Base-by-base conservation (phyloP, 1,284 basidiomycete species). In the Mycena sp. region DNA sequence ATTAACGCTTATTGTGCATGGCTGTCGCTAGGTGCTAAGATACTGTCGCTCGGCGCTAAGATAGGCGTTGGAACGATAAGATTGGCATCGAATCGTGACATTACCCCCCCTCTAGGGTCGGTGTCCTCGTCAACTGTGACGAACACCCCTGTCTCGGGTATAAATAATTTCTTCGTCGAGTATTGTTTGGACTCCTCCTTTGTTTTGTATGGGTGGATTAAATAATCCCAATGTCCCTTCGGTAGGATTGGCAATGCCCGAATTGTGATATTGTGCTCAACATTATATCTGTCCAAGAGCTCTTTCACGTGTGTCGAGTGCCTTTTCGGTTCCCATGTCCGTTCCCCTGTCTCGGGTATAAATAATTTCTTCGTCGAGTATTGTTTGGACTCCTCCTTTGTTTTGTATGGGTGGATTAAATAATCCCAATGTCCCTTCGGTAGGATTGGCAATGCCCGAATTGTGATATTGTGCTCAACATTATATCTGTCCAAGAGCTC, bases 81-180 rank as follows among this genome's bases (percentile, higher is more conserved):
- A 54, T 54, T 54, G 21, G 17, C 16, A 40, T 52, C 28, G n/a
- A 45, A 55, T 44, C 32, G 41, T 55, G 53, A 55, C 53, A 55
- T 45, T 45, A 55, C 41, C 53, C 53, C 53, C 51, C 29, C 38
- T 45, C 51, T 55, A 45, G 30, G 40, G 23, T 55, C 53, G 30
- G 43, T 21, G 30, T 55, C 53, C 53, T 44, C 53, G 41, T 44
- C 12, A 30, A 55, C 21, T 1, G 25, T 3, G 38, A 45, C 17
- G 30, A 56, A 56, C 7, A 4, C 26, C 3, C 19, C 37, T 23
- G 41, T 37, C 10, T 56, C 54, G 2, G 43, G 30, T 28, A 46
- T 56, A 56, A 56, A 56, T 56, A 56, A 40, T 56, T 56, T 56
- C 54, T 48, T 46, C 35, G 9, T 29, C 25, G 12, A 56, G 44